Conservation (phyloP, 495 filamentous ascomycete species). For the Penicillium simplicissimum region DNA sequence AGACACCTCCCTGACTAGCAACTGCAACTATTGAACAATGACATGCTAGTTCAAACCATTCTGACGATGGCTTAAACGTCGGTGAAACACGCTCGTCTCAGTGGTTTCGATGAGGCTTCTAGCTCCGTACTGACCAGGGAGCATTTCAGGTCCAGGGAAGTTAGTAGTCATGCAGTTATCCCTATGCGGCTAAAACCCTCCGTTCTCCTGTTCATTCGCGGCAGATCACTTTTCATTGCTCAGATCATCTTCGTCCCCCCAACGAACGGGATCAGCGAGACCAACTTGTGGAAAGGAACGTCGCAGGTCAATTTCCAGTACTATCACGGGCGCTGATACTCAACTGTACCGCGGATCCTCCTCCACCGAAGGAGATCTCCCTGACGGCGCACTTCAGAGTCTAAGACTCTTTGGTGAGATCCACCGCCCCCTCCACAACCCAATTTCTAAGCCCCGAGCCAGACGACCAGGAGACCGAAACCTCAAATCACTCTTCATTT, state of each 20-base stretch:
- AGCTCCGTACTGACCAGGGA: not conserved
- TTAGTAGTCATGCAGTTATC: not conserved
- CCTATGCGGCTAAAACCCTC: conserved; percentile 1
- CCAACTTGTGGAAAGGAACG: not conserved
- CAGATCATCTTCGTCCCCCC: not conserved
- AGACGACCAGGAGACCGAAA: too few species aligned
- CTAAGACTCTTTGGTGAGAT: conserved; percentile 1
- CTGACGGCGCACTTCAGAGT: not conserved
- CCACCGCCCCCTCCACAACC: conserved; percentile 9
- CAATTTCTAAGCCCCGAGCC: not conserved
- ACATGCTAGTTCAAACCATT: not conserved
- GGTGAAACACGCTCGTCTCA: not conserved
- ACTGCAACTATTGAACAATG: not conserved
- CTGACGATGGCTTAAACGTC: not conserved
- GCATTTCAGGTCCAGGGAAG: too few species aligned
- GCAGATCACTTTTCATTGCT: not conserved
- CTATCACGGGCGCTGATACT: not conserved
- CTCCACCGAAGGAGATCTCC: conserved; percentile 25
- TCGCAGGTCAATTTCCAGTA: not conserved
- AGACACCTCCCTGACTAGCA: not conserved
- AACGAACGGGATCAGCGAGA: not conserved
- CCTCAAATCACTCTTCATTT: too few species aligned
- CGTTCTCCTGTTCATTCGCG: not conserved
- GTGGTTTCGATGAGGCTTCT: not conserved
- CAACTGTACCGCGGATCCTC: conserved; percentile 28